Evolutionary conservation across 768 basidiomycete species (phyloP), one percentile per base, ranked within the genome.

Genomic region (Rhizopogon roseolus): DNA sequence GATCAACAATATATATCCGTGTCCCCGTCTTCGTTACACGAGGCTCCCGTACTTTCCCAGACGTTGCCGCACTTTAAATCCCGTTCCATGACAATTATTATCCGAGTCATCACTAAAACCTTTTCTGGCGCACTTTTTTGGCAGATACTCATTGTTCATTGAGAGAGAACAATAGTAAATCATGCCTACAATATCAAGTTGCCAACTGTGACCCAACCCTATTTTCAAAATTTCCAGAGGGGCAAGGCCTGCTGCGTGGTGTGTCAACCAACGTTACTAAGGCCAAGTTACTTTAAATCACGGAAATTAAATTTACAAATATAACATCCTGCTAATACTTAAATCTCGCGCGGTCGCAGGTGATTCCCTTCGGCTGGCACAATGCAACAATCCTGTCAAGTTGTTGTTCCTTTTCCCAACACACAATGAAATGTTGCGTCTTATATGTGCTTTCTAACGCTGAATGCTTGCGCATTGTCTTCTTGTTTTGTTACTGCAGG

Each of bases 1-100:
- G 8, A 50, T 50, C 29, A 32, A 32, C 10, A 22, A 1, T 22
- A 22, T 22, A 22, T 32, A 32, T 32, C 9, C 7, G 10, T 32
- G 10, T 32, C 62, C 19, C 66, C 62, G 60, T 66, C 66, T 53
- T 57, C 64, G 64, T 60, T 66, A 67, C 66, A 68, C 68, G 66
- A 68, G 66, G 66, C 63, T 68, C 45, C 52, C 56, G 38, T 43
- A 7, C 17, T 41, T 49, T 9, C 38, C 38, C 19, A 25, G 29
- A 5, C 43, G 32, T 29, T 49, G 41, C 16, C 19, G 27, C 14
- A 13, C 41, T 2, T 14, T 10, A 28, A 16, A 27, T 48, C 17
- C 6, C 25, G 27, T 48, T 25, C 43, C 50, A 50, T 53, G 45
- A 54, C 55, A 25, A 41, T 29, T 4, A 27, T 43, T 22, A 22